A percentile compares a stretch with the other conserved stretches of the same genome.
These are phyloP conservation scores for Scleroderma citrinum DNA, from an alignment of 768 basidiomycete genomes.

Conservation along the genomic window DNA sequence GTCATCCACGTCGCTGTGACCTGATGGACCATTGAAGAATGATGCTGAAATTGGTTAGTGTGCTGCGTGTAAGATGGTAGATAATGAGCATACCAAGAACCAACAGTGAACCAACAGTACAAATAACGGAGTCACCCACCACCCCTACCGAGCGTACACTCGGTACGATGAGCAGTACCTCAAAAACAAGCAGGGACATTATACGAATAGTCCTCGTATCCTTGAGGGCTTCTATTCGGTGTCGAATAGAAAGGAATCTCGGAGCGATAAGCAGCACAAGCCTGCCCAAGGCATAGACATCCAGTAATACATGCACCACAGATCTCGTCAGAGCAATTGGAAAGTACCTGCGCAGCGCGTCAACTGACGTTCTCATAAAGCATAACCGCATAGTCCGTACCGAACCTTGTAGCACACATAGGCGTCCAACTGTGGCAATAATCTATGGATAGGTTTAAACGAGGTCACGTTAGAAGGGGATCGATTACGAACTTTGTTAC, in stretches of 20 bases:
- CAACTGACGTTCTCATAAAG: neutral
- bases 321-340: slow-evolving; percentile 34
- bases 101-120: slow-evolving; percentile 34
- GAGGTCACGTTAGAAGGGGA: neutral
- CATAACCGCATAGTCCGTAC: slow-evolving; percentile 9
- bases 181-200: slow-evolving; percentile 38
- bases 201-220: slow-evolving; percentile 30
- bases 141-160: slow-evolving; percentile 28
- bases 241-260: slow-evolving; percentile 12
- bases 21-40: slow-evolving; percentile 2
- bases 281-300: slow-evolving; percentile 34
- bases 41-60: neutral
- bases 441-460: slow-evolving; percentile 9
- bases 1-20: neutral
- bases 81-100: slow-evolving; percentile 33
- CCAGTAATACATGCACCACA: slow-evolving; percentile 30
- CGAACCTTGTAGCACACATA: slow-evolving; percentile 30
- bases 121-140: slow-evolving; percentile 37
- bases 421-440: slow-evolving; percentile 14
- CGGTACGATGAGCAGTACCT: slow-evolving; percentile 37
- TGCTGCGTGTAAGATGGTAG: neutral
- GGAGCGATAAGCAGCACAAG: slow-evolving; percentile 23
- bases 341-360: slow-evolving; percentile 29
- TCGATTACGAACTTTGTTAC: slow-evolving; percentile 23
- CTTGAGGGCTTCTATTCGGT: slow-evolving; percentile 14